phyloP scores from a whole-genome alignment of 2,329 filamentous ascomycete genomes.

The Kalaharituber pfeilii region DNA sequence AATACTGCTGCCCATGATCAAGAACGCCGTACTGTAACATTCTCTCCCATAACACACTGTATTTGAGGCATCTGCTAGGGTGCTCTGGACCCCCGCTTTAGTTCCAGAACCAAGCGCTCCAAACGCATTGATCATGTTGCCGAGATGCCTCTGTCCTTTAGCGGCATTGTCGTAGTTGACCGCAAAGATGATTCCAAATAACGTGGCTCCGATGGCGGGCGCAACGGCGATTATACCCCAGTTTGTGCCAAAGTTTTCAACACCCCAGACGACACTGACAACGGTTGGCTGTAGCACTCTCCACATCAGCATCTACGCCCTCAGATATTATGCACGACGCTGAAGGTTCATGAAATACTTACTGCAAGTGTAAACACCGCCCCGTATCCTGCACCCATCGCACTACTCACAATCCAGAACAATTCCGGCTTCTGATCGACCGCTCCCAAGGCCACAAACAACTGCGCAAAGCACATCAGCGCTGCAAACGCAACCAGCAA shows the following conservation, averaged over 20 bases:
- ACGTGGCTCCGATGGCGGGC: conserved; percentile 67
- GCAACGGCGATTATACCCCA: conserved; percentile 92
- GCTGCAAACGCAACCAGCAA: conserved; percentile 63
- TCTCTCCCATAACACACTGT: conserved; percentile 58
- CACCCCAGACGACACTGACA: conserved; percentile 93
- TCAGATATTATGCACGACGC: neutral
- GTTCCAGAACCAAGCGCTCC: conserved; percentile 20
- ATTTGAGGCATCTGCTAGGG: conserved; percentile 26
- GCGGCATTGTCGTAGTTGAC: conserved; percentile 57
- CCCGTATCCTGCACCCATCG: conserved; percentile 82
- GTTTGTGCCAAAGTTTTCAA: conserved; percentile 96
- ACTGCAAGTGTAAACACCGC: conserved; percentile 66
- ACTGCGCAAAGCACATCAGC: conserved; percentile 56
- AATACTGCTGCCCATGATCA: conserved; percentile 58
- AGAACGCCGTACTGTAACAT: conserved; percentile 71
- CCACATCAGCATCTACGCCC: neutral
- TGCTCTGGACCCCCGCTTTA: conserved; percentile 25
- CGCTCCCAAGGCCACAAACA: conserved; percentile 57
- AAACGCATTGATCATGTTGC: neutral
- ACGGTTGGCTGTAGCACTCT: conserved; percentile 47
- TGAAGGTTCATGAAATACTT: neutral
- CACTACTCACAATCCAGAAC: conserved; percentile 70
- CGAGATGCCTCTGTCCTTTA: conserved; percentile 25
- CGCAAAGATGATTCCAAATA: conserved; percentile 86
- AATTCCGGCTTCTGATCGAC: conserved; percentile 57